These are phyloP conservation scores for Rhizophora apiculata DNA, from an alignment of 345 rosid species.

Conservation along the genomic window DNA sequence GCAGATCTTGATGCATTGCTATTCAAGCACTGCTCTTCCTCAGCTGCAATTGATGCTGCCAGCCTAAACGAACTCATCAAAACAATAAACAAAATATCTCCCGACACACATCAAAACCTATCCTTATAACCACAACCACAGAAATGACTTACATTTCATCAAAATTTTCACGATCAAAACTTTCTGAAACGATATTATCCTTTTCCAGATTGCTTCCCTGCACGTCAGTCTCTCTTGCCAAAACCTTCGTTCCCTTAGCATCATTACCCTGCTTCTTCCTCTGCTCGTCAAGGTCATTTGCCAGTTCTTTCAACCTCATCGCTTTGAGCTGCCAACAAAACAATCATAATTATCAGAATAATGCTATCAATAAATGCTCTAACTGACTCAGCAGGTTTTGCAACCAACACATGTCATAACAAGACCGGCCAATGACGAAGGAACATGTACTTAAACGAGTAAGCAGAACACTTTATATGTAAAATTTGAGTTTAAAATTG, in stretches of 20 bases:
- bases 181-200: conserved; percentile 13
- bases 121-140: conserved; percentile 6
- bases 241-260: conserved; percentile 46
- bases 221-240: conserved; percentile 18
- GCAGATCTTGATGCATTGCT: conserved; percentile 43
- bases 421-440: not conserved
- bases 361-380: no score
- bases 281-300: conserved; percentile 65
- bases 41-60: conserved; percentile 70
- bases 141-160: conserved; percentile 59
- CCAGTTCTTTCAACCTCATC: conserved; percentile 73
- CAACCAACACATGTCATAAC: no score
- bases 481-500: no score
- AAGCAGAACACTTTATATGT: no score
- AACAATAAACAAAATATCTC: conserved; percentile 15
- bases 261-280: conserved; percentile 39
- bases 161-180: conserved; percentile 40
- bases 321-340: conserved; percentile 53
- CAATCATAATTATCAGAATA: not conserved
- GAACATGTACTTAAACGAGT: no score
- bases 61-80: conserved; percentile 45
- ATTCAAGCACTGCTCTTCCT: conserved; percentile 33
- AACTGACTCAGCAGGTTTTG: no score
- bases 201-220: conserved; percentile 19
- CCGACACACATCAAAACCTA: conserved; percentile 10